Base-by-base conservation (phyloP, 2,329 filamentous ascomycete genomes). In the Rhinocladiella mackenziei region DNA sequence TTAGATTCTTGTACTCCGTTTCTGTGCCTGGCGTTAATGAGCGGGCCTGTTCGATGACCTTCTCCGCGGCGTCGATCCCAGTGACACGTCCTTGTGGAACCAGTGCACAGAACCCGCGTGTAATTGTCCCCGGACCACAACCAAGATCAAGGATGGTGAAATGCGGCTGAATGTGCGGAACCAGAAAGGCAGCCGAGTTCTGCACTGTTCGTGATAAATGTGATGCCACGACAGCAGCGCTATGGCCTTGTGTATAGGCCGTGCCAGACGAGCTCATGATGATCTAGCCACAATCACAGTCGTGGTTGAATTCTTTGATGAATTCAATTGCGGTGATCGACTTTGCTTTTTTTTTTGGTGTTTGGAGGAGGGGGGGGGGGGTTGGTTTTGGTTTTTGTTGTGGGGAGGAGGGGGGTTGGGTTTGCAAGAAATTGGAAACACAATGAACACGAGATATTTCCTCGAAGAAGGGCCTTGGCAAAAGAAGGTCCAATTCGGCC, bases 101-200 rank as follows among this genome's bases (percentile, higher is more conserved):
- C 34, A 60, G 55, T 6, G 52, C 33, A n/a, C 66, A 65, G 5
- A 70, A 50, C 35, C 64, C 65, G 8, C 61, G 39, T 1, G 66
- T 69, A 48, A 71, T 69, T 13, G 62, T 64, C 19, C 66, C 67
- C 0, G 67, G 66, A 1, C 67, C 67, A 44, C 66, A 69, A 14
- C 67, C 67, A 8, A 70, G 56, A 43, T 70, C 67, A 4, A 70
- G 60, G 39, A 70, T 57, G 23, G 54, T 58, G 56, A 60, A 63
- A 33, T 55, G 51, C 11, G 64, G 63, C 18, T 57, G 51, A 11
- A 70, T 50, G 34, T 63, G 58, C 5, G 61, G 60, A 1, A 67
- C 50, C 1, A 70, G 56, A 45, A 65, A 74, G 51, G 66, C 54
- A 5, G 60, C 59, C 4, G 58, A 62, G 39, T 63, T 65, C 17